A percentile compares a stretch with the other conserved stretches of the same genome.
phyloP scores from a whole-genome alignment of 2,329 filamentous ascomycete species.

The Pestalotiopsis sp. region DNA sequence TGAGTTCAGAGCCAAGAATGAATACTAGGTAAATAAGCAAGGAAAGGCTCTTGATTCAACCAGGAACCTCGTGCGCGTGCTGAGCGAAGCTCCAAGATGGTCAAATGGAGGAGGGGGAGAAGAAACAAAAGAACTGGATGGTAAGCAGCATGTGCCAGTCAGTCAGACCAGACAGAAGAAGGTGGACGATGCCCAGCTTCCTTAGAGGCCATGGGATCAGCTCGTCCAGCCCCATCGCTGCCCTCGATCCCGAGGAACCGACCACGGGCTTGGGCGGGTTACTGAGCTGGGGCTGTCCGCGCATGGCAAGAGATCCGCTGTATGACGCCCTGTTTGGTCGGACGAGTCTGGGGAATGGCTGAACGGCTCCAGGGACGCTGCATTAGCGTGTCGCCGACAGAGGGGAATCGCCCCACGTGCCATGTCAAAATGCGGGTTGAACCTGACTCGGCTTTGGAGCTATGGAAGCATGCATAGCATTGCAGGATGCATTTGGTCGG shows the following conservation, averaged over 20 bases:
- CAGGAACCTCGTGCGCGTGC: neutral
- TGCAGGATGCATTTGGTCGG: neutral
- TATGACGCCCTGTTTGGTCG: neutral
- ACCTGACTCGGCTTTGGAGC: neutral
- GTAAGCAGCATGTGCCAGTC: neutral
- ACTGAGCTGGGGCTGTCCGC: neutral
- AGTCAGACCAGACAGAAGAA: too few species aligned
- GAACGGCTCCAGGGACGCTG: neutral
- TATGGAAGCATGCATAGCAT: neutral
- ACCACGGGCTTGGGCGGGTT: neutral
- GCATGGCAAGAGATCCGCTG: neutral
- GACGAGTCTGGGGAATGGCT: conserved; percentile 1
- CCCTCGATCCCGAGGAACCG: neutral
- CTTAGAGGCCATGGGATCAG: neutral
- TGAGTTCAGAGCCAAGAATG: neutral
- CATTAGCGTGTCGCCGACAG: conserved; percentile 8
- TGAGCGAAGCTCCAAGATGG: neutral
- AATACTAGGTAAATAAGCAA: neutral
- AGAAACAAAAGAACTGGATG: neutral
- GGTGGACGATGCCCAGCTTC: neutral
- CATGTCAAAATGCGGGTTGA: conserved; percentile 3
- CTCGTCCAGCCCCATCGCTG: neutral
- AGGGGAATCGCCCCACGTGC: conserved; percentile 1
- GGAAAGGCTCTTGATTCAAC: neutral
- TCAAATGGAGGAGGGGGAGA: neutral